These are phyloP conservation scores for Jasminum sambac DNA, from an alignment of 257 asterid species.

Conservation along the genomic window DNA sequence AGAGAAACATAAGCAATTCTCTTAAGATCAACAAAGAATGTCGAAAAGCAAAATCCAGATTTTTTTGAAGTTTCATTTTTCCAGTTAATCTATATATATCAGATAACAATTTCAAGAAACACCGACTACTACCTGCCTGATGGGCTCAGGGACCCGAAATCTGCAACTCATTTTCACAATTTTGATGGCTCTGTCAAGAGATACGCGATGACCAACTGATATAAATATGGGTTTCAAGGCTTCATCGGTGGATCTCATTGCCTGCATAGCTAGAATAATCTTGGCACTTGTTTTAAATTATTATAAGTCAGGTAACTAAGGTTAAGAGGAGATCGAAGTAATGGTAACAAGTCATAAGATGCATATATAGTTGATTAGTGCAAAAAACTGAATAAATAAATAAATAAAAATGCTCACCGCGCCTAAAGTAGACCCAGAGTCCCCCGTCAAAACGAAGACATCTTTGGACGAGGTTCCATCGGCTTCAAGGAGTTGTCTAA, in stretches of 20 bases:
- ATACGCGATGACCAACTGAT: slow-evolving; percentile 80
- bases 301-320: neutral
- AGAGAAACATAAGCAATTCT: neutral
- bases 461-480: slow-evolving; percentile 39
- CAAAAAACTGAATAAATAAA: too few relatives aligned
- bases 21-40: slow-evolving; percentile 3
- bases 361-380: neutral
- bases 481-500: slow-evolving; percentile 52
- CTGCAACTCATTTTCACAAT: slow-evolving; percentile 61
- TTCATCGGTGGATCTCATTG: slow-evolving; percentile 61
- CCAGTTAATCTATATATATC: neutral
- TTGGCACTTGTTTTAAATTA: neutral
- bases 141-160: slow-evolving; percentile 90
- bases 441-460: slow-evolving; percentile 55
- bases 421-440: slow-evolving; percentile 75
- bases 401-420: slow-evolving; percentile 59
- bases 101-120: neutral
- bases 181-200: slow-evolving; percentile 61
- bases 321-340: neutral
- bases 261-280: slow-evolving; percentile 44
- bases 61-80: neutral
- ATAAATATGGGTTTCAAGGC: slow-evolving; percentile 74
- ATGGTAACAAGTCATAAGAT: too few relatives aligned
- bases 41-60: neutral
- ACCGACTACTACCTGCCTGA: slow-evolving; percentile 59